phyloP scores from a whole-genome alignment of 768 basidiomycete genomes.

The Trametes punicea region DNA sequence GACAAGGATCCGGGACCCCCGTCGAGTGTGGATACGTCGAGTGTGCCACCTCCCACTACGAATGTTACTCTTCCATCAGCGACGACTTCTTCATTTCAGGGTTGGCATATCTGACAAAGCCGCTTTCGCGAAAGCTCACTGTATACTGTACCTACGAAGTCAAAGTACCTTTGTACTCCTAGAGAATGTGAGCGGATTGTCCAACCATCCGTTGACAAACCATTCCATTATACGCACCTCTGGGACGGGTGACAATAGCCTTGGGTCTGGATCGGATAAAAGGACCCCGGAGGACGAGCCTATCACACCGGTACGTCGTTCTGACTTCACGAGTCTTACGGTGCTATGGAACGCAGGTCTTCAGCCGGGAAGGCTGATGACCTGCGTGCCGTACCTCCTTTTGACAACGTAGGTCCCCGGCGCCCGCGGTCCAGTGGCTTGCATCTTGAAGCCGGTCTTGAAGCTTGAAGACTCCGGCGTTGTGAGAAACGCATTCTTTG shows the following conservation, averaged over 20 bases:
- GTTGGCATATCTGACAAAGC: conserved; percentile 10
- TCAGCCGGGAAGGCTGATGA: neutral
- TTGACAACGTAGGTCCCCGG: neutral
- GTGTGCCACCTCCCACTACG: neutral
- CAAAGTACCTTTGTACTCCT: neutral
- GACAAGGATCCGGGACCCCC: neutral
- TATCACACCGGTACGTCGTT: neutral
- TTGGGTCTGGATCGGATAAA: too few relatives aligned
- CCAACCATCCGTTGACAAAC: too few relatives aligned
- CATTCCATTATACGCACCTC: too few relatives aligned
- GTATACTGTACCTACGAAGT: neutral
- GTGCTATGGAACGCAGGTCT: conserved; percentile 11
- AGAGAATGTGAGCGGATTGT: too few relatives aligned
- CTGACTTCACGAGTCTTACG: neutral
- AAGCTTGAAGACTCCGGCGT: too few relatives aligned
- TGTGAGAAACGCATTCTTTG: too few relatives aligned
- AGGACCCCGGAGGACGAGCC: too few relatives aligned
- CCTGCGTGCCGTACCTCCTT: conserved; percentile 5
- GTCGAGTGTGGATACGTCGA: neutral
- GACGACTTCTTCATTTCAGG: neutral
- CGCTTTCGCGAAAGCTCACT: neutral
- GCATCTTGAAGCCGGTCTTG: too few relatives aligned
- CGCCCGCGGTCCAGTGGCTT: too few relatives aligned
- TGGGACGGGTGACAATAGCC: too few relatives aligned
- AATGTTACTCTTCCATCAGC: neutral